A percentile compares a stretch with the other conserved stretches of the same genome.
Evolutionary conservation across 768 basidiomycete genomes (phyloP).

Genomic region (Boletus patriciae): DNA sequence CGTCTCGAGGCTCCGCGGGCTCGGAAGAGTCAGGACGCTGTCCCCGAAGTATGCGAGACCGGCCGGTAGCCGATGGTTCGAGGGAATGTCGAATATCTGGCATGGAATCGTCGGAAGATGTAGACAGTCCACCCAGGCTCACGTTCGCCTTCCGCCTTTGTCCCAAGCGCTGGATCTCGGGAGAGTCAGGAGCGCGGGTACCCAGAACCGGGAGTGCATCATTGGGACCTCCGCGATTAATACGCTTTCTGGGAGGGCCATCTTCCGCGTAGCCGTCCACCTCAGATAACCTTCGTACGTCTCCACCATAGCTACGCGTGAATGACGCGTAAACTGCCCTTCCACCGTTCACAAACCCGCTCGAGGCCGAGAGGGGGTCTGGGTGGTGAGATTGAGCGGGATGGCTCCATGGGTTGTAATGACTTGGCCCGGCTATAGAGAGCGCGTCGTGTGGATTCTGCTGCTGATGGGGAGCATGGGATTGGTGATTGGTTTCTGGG

Average conservation of each 20-base stretch:
- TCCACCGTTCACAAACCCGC: constrained; percentile 51
- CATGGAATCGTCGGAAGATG: constrained; percentile 71
- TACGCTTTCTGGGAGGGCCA: constrained; percentile 70
- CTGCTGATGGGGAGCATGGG: constrained; percentile 42
- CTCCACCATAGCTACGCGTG: constrained; percentile 42
- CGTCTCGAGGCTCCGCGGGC: constrained; percentile 29
- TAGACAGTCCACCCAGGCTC: constrained; percentile 45
- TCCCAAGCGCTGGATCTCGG: constrained; percentile 54
- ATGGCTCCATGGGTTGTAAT: constrained; percentile 39
- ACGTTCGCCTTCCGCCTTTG: constrained; percentile 45
- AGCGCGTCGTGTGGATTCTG: constrained; percentile 44
- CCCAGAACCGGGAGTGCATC: constrained; percentile 31
- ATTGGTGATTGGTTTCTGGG: constrained; percentile 39
- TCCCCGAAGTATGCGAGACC: constrained; percentile 55
- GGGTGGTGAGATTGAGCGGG: constrained; percentile 32
- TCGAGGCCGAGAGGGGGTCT: constrained; percentile 62
- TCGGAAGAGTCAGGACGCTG: constrained; percentile 37
- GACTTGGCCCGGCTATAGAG: constrained; percentile 40
- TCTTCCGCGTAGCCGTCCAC: constrained; percentile 46
- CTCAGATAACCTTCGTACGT: constrained; percentile 38
- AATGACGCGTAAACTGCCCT: constrained; percentile 51
- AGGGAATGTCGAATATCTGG: constrained; percentile 45
- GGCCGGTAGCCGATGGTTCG: constrained; percentile 41
- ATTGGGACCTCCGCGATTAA: constrained; percentile 51
- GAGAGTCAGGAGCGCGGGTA: constrained; percentile 47